Evolutionary conservation across 768 basidiomycete genomes (phyloP).

Genomic region (Amanita rimosa): DNA sequence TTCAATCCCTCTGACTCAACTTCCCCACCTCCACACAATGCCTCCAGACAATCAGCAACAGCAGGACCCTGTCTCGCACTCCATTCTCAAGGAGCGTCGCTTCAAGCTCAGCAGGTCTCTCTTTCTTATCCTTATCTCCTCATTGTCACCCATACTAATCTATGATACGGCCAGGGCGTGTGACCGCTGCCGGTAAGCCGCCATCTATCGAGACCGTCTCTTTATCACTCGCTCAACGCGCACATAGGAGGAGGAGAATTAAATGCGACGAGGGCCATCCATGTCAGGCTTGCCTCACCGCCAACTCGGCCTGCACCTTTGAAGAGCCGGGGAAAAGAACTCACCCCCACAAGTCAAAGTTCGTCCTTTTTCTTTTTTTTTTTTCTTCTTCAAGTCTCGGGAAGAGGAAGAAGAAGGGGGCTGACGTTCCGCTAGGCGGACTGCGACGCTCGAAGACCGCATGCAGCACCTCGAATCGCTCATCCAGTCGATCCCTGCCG

Average conservation of each 20-base stretch:
- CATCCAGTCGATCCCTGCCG: constrained; percentile 76
- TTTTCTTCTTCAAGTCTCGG: no score
- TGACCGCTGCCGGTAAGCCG: constrained; percentile 78
- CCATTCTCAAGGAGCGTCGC: constrained; percentile 65
- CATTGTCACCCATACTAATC: no score
- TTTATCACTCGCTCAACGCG: neutral
- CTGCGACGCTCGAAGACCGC: constrained; percentile 75
- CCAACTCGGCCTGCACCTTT: constrained; percentile 74
- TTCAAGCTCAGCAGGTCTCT: constrained; percentile 78
- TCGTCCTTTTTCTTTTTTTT: constrained; percentile 16
- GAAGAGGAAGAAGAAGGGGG: no score
- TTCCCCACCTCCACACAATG: constrained; percentile 21
- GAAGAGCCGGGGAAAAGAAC: constrained; percentile 81
- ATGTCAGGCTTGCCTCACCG: constrained; percentile 79
- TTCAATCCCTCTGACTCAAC: neutral
- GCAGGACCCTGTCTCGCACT: neutral
- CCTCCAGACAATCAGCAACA: neutral
- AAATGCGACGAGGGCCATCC: constrained; percentile 87
- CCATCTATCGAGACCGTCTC: neutral
- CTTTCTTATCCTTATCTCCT: constrained; percentile 8
- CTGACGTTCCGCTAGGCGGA: constrained; percentile 35
- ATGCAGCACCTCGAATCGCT: constrained; percentile 84
- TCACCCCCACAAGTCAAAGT: constrained; percentile 86
- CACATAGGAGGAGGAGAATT: constrained; percentile 66
- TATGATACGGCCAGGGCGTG: constrained; percentile 58